phyloP scores from a whole-genome alignment of 805 yeast species.

The Saccharomycopsis sp. region DNA sequence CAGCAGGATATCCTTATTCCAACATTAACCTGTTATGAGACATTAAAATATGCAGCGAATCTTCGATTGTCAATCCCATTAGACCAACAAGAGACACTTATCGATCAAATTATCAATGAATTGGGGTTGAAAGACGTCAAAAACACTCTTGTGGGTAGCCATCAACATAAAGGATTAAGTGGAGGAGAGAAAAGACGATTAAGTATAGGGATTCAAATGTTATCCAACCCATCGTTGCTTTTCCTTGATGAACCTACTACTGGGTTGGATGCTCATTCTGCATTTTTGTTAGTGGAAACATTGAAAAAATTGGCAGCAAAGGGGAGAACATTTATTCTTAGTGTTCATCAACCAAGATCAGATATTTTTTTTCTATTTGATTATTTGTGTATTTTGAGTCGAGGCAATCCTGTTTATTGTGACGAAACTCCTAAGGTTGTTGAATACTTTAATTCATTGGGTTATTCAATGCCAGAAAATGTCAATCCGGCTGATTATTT shows the following conservation, averaged over 20 bases:
- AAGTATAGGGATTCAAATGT: constrained; percentile 69
- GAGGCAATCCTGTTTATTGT: constrained; percentile 47
- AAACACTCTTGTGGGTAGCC: constrained; percentile 50
- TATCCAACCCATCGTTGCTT: constrained; percentile 67
- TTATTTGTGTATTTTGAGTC: constrained; percentile 57
- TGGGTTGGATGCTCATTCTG: constrained; percentile 75
- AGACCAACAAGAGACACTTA: constrained; percentile 40
- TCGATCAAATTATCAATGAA: constrained; percentile 54
- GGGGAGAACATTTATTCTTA: constrained; percentile 67
- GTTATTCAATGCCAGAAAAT: constrained; percentile 37
- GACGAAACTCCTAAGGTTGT: constrained; percentile 41
- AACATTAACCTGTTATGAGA: constrained; percentile 65
- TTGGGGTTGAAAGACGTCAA: constrained; percentile 61
- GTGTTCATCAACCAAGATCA: constrained; percentile 80
- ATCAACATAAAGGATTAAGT: constrained; percentile 48
- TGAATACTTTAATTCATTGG: constrained; percentile 43
- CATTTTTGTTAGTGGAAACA: constrained; percentile 54
- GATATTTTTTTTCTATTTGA: constrained; percentile 70
- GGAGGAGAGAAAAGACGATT: constrained; percentile 83
- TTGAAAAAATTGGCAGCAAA: constrained; percentile 48
- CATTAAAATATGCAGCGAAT: constrained; percentile 63
- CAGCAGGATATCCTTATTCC: constrained; percentile 73
- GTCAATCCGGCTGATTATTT: constrained; percentile 58
- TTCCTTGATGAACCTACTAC: constrained; percentile 88
- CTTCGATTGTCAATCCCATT: constrained; percentile 50